Conservation (phyloP, 2,329 filamentous ascomycete species). For the Geosmithia morbida region DNA sequence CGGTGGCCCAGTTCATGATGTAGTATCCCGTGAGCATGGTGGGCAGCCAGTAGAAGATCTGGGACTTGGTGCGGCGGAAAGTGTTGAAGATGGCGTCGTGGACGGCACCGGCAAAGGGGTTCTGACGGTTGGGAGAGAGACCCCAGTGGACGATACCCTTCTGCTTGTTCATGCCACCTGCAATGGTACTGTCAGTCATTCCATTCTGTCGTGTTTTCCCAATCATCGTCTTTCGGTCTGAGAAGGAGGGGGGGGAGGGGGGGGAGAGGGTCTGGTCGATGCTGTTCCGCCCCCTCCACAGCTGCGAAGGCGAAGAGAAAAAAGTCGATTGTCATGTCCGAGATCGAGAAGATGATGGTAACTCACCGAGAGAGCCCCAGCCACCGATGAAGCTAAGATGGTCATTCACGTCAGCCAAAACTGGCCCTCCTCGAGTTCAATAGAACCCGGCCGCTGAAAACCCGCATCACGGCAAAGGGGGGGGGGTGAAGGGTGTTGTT, state of each 20-base stretch:
- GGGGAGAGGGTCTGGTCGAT: too few relatives aligned
- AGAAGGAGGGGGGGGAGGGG: too few relatives aligned
- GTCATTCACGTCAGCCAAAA: background rate
- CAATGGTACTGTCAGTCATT: conserved; percentile 6
- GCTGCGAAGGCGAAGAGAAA: background rate
- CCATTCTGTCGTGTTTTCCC: background rate
- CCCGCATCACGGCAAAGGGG: background rate
- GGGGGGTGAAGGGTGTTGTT: background rate
- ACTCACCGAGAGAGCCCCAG: conserved; percentile 67
- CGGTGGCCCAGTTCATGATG: conserved; percentile 77
- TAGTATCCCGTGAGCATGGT: conserved; percentile 68
- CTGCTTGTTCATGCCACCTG: conserved; percentile 41
- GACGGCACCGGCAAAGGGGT: conserved; percentile 63
- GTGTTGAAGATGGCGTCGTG: conserved; percentile 90
- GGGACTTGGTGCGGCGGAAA: conserved; percentile 70
- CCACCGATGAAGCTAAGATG: conserved; percentile 53
- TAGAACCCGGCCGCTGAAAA: background rate
- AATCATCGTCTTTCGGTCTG: too few relatives aligned
- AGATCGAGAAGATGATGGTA: conserved; percentile 4
- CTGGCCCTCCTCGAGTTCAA: background rate
- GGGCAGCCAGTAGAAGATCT: conserved; percentile 81
- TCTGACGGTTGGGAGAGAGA: conserved; percentile 77
- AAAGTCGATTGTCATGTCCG: background rate
- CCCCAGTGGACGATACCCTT: conserved; percentile 57
- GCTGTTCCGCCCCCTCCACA: background rate